Evolutionary conservation across 805 yeast species (phyloP), one percentile per base, ranked within the genome.

Genomic region (Cyberlindnera mycetangii): DNA sequence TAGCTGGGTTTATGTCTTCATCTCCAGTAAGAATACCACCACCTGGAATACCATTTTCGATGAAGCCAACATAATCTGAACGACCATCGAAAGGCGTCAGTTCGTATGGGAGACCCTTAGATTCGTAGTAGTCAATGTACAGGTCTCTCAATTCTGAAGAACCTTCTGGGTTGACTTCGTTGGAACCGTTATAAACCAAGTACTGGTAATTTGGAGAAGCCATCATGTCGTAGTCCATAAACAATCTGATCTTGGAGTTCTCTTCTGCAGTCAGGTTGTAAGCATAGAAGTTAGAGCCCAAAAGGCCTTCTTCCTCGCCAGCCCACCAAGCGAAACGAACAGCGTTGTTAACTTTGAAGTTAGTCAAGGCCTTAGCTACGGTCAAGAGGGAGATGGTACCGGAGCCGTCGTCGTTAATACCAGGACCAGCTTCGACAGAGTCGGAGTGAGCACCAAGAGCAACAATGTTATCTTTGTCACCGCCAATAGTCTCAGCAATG

Each of bases 181-280:
- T 70, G 58, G 83, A 80, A 37, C 90, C 96, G 65, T 90, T 85
- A 64, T 90, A 92, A 42, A 90, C 76, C 67, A 88, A 89, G 67
- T 84, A 87, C 53, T 87, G 95, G 62, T 79, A 89, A 68, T 90
- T 90, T 59, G 97, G 97, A 44, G 96, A 86, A 0, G 95, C 96
- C 95, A 90, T 88, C 98, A 90, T 90, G 65, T 90, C 98, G 64
- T 89, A 90, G 69, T 90, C 98, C 95, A 90, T 85, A 62, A 92
- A 92, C 42, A 90, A 71, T 68, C 97, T 78, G 55, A 89, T 74
- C 65, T 86, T 86, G n/a, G 64, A 48, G 64, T 87, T 88, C 66
- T 90, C 97, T 50, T 75, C 84, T 14, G 76, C 69, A 7, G 80
- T 58, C 55, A 90, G 76, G 47, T 70, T 68, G 47, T 74, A 63